Evolutionary conservation across 176 grass and related monocot genomes (phyloP), one percentile per base, ranked within the genome.

Genomic region (Oryza glumipatula): DNA sequence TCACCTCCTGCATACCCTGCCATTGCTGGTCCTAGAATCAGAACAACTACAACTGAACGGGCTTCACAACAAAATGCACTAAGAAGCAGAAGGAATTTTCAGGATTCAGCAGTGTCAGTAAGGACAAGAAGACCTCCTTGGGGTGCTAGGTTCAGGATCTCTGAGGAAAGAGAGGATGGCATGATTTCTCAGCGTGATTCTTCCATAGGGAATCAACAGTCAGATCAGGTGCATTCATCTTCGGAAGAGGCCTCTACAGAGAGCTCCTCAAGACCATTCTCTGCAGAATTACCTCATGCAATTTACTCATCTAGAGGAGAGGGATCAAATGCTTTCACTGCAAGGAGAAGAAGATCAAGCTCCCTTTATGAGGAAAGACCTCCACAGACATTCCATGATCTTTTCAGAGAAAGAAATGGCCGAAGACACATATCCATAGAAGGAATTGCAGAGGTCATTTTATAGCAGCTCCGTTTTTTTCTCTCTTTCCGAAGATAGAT

Each of bases 381-480:
- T 72, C 41, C 69, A 65, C 83, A 78, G 44, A 74, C 43, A 35
- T 68, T 68, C 23, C 58, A 69, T 32, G 33, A 32, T 41, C 70
- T 65, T 19, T 73, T 80, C 3, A 68, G 77, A 44, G 88, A 78
- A 45, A 84, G 77, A 77, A 38, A 75, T 71, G 60, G 63, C 19
- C 76, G 79, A 33, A 72, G 88, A 63, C 81, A 14, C 72, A 69
- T 87, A 28, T 79, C 76, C 70, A 74, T 87, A 73, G 84, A 93
- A 70, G 81, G 90, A 73, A 88, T 94, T 84, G 84, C 88, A 72
- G 95, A 97, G 92, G 95, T 97, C 9, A 28, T 84, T 88, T 79
- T 78, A 81, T 72, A 68, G 77, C 46, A 6, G 64, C 70, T 78
- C 41, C 0, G 38, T 80, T 10, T 47, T 47, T 69, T 68, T 71